A percentile compares a stretch with the other conserved stretches of the same genome.
Conservation (phyloP, 768 basidiomycete genomes). For the Rhizopogon roseolus region DNA sequence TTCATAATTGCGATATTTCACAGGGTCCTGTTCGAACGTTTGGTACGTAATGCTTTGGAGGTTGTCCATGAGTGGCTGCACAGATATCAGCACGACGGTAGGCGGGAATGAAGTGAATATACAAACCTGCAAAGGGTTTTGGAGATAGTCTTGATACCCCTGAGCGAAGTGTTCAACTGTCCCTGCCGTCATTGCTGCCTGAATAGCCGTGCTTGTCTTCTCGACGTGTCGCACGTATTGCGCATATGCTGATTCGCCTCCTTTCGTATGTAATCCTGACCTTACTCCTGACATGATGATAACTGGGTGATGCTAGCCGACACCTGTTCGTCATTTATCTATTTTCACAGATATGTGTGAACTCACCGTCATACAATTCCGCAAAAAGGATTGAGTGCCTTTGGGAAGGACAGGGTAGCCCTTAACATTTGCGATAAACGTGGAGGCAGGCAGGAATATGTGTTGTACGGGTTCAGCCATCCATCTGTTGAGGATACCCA, state of each 20-base stretch:
- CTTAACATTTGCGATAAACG: slow-evolving; percentile 93
- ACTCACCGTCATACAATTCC: slow-evolving; percentile 81
- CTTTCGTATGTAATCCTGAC: slow-evolving; percentile 62
- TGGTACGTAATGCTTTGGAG: slow-evolving; percentile 94
- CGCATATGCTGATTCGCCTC: slow-evolving; percentile 82
- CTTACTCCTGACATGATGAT: slow-evolving; percentile 75
- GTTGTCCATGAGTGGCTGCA: slow-evolving; percentile 94
- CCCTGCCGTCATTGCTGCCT: slow-evolving; percentile 59
- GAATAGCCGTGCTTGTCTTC: slow-evolving; percentile 64
- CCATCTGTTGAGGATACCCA: slow-evolving; percentile 82
- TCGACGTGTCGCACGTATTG: slow-evolving; percentile 87
- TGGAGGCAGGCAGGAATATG: slow-evolving; percentile 82
- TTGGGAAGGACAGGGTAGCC: slow-evolving; percentile 97
- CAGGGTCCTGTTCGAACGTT: slow-evolving; percentile 95
- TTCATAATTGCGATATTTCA: slow-evolving; percentile 95
- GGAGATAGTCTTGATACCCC: slow-evolving; percentile 93
- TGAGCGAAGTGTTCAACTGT: slow-evolving; percentile 88
- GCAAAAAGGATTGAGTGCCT: slow-evolving; percentile 86
- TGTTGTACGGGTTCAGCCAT: slow-evolving; percentile 88
- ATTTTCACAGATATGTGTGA: slow-evolving; percentile 8
- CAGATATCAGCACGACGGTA: slow-evolving; percentile 7
- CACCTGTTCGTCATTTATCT: slow-evolving; percentile 13
- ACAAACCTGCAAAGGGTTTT: slow-evolving; percentile 85
- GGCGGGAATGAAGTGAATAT: slow-evolving; percentile 1
- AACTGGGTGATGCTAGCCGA: slow-evolving; percentile 72